Evolutionary conservation across 768 basidiomycete genomes (phyloP), one percentile per base, ranked within the genome.

Genomic region (Podaxis carcinomalis): DNA sequence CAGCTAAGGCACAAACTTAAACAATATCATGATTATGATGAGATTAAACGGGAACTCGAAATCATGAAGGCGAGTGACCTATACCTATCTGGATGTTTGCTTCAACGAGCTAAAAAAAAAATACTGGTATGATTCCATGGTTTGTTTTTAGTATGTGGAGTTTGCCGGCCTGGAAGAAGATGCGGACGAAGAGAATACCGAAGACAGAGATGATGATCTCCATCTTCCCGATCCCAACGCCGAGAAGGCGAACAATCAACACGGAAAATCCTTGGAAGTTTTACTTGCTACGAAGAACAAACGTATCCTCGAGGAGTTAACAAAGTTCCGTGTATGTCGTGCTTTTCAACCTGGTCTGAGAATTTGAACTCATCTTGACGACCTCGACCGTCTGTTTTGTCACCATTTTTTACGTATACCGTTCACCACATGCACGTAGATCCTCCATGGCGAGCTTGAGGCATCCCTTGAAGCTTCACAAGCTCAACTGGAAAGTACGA

Each of bases 11-110:
- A 77, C 36, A 87, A 86, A 65, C 75, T 98, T 39, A 86, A 84
- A 67, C 84, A 84, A 64, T 92, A 89, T 63, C 72, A 72, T 14
- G 94, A 99, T 72, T 98, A 99, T 68, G 96, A 98, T 68, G 95
- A 98, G 75, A 87, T 98, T 69, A 98, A 98, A 77, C 88, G 97
- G 27, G 97, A 99, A 72, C 81, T 99, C 28, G 95, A 95, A 69
- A 98, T 99, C 65, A 92, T 98, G 93, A 98, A 99, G 86, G 97
- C 92, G 52, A 61, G 51, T 49, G 35, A 23, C 28, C 35, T 51
- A 6, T 46, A 21, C 32, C 23, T 16, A 36, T 56, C 25, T 21
- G 28, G 35, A 46, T 32, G 57, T n/a, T 52, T 14, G 27, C 46
- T 28, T 52, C 32, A 27, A 27, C 27, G 53, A 9, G 44, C 47